phyloP scores from a whole-genome alignment of 2,329 filamentous ascomycete genomes.

The Cladosporium cucumerinum region DNA sequence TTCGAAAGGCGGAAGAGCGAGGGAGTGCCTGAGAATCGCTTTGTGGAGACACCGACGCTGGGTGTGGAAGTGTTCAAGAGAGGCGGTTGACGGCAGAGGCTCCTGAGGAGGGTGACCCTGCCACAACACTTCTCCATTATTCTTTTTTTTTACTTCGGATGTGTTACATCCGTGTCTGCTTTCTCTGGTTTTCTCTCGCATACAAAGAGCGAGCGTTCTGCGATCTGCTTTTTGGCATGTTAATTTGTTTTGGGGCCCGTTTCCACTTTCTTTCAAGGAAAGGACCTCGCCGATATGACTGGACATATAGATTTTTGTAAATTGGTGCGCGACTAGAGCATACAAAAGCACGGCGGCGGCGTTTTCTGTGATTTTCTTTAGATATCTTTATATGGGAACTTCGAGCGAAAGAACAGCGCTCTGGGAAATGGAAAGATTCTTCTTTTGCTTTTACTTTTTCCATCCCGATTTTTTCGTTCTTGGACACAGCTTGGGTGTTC shows the following conservation, averaged over 20 bases:
- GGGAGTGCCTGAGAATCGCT: slow-evolving; percentile 62
- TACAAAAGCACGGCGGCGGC: not conserved
- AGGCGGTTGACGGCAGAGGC: slow-evolving; percentile 20
- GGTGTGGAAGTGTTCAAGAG: slow-evolving; percentile 59
- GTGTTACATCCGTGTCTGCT: not conserved
- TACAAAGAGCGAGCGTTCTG: not conserved
- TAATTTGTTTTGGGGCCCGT: not conserved
- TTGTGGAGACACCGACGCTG: slow-evolving; percentile 67
- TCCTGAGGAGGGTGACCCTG: not conserved
- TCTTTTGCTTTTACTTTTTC: not conserved
- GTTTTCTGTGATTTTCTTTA: not conserved
- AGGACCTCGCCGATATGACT: not conserved
- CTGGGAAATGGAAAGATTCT: not conserved
- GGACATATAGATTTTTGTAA: slow-evolving; percentile 1
- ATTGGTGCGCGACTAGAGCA: not conserved
- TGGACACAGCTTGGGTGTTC: too few relatives aligned
- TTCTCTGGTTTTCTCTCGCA: not conserved
- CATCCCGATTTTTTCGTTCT: too few relatives aligned
- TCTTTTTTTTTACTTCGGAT: not conserved
- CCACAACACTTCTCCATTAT: not conserved
- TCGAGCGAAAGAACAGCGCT: not conserved
- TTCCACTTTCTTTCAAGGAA: not conserved
- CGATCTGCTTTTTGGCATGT: not conserved
- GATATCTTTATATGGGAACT: not conserved
- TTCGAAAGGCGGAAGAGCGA: slow-evolving; percentile 72